phyloP scores from a whole-genome alignment of 2,329 filamentous ascomycete genomes.

The Corinectria fuckeliana region DNA sequence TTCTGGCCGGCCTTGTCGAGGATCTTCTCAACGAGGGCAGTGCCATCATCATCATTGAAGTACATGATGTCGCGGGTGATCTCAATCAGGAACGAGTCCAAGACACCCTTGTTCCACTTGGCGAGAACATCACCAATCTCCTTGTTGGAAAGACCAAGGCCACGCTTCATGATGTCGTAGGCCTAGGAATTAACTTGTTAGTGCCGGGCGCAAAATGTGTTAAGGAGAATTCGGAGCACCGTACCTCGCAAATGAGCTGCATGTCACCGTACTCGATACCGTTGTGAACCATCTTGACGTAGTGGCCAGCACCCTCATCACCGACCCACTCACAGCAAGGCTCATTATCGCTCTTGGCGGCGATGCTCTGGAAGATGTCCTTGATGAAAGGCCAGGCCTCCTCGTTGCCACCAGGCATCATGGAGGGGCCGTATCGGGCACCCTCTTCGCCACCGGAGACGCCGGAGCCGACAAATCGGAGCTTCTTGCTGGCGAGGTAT shows the following conservation, averaged over 20 bases:
- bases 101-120: constrained; percentile 98
- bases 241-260: constrained; percentile 98
- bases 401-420: constrained; percentile 99
- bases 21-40: constrained; percentile 96
- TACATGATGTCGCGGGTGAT: constrained; percentile 99
- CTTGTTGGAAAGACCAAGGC: constrained; percentile 85
- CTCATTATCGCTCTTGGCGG: constrained; percentile 97
- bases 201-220: neutral
- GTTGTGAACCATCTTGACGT: constrained; percentile 99
- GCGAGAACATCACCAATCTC: constrained; percentile 95
- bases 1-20: constrained; percentile 98
- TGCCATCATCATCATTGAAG: constrained; percentile 94
- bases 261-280: constrained; percentile 99
- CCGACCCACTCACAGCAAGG: constrained; percentile 99
- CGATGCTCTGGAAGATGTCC: constrained; percentile 97
- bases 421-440: constrained; percentile 93
- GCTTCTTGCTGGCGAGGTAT: constrained; percentile 85
- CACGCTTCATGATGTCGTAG: constrained; percentile 99
- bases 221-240: constrained; percentile 31
- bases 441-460: constrained; percentile 99
- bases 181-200: constrained; percentile 64
- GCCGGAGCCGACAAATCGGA: constrained; percentile 95
- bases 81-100: constrained; percentile 99
- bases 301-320: constrained; percentile 99
- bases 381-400: constrained; percentile 98